Conservation (phyloP, 345 rosid genomes). For the Salix brachista region DNA sequence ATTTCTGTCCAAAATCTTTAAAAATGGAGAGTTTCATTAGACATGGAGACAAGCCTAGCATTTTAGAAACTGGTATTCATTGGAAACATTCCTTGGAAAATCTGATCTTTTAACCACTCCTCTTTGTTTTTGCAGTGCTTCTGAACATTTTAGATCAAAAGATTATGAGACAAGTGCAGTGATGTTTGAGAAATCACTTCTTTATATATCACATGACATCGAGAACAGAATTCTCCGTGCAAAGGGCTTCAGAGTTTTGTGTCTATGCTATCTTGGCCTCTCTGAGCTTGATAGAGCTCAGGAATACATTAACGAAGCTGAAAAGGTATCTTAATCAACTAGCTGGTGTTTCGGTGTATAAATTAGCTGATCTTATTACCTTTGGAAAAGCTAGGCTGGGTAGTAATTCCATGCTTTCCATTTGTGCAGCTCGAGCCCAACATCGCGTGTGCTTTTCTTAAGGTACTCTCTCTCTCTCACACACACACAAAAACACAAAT, state of each 20-base stretch:
- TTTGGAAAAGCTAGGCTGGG: background rate
- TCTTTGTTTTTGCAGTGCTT: conserved; percentile 54
- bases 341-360: conserved; percentile 7
- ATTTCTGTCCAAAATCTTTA: background rate
- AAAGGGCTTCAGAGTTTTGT: conserved; percentile 87
- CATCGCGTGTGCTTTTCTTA: conserved; percentile 73
- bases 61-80: too few relatives aligned
- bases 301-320: conserved; percentile 85
- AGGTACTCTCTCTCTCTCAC: conserved; percentile 47
- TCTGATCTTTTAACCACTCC: background rate
- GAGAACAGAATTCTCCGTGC: conserved; percentile 75
- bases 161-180: conserved; percentile 77
- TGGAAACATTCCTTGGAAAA: background rate
- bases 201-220: conserved; percentile 63
- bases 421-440: conserved; percentile 88
- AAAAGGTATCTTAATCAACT: conserved; percentile 49
- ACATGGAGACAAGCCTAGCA: too few relatives aligned
- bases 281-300: conserved; percentile 77
- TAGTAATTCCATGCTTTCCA: conserved; percentile 5
- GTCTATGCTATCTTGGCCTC: conserved; percentile 86
- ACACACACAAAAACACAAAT: background rate
- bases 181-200: conserved; percentile 92
- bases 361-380: background rate
- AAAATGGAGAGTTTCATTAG: too few relatives aligned
- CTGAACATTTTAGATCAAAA: conserved; percentile 66